These are phyloP conservation scores for Eucalyptus dawsonii DNA, from an alignment of 345 rosid species.

Conservation along the genomic window DNA sequence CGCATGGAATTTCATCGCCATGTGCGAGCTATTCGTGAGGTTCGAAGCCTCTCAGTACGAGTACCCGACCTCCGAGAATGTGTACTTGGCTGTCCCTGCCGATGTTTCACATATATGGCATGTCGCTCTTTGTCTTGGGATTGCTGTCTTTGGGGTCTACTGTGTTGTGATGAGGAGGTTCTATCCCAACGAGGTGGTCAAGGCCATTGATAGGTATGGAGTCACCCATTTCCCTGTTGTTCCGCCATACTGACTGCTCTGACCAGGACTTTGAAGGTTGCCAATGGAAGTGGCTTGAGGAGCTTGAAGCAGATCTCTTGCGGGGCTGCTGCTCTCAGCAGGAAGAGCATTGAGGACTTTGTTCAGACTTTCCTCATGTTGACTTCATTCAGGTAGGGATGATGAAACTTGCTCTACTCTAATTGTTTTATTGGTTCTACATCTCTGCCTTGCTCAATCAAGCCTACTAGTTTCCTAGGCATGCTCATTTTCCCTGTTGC, in stretches of 20 bases:
- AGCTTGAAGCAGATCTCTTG: constrained; percentile 76
- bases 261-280: constrained; percentile 21
- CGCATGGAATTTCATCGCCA: constrained; percentile 65
- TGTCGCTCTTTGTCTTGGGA: constrained; percentile 53
- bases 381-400: constrained; percentile 69
- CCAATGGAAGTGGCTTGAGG: constrained; percentile 19
- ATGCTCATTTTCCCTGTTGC: background rate
- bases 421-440: background rate
- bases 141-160: constrained; percentile 52
- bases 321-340: constrained; percentile 69
- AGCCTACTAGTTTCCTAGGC: background rate
- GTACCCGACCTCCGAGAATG: constrained; percentile 25
- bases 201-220: constrained; percentile 31
- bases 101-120: constrained; percentile 75
- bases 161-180: constrained; percentile 64
- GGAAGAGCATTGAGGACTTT: constrained; percentile 42
- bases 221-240: constrained; percentile 72
- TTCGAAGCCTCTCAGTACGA: constrained; percentile 73
- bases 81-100: constrained; percentile 61
- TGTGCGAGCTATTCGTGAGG: constrained; percentile 58
- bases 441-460: background rate
- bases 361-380: constrained; percentile 38
- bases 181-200: constrained; percentile 24
- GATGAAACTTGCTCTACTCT: background rate
- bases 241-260: constrained; percentile 64